phyloP scores from a whole-genome alignment of 352 stramenopile genomes.

The Globisporangium solare region DNA sequence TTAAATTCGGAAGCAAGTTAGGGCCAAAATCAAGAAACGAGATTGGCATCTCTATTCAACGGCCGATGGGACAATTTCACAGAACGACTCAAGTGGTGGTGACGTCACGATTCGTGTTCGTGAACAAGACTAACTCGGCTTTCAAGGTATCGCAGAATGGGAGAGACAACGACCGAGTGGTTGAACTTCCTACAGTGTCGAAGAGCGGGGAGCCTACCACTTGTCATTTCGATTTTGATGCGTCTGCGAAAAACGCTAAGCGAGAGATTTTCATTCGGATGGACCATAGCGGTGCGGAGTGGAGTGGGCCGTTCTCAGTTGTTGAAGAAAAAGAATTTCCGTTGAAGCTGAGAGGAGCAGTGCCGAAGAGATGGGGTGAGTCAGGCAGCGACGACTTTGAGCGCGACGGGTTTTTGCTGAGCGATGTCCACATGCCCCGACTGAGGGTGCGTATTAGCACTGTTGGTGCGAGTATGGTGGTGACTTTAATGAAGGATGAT shows the following conservation, averaged over 20 bases:
- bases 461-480: slow-evolving; percentile 73
- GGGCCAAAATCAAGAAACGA: slow-evolving; percentile 68
- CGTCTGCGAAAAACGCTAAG: slow-evolving; percentile 37
- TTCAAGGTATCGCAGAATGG: slow-evolving; percentile 78
- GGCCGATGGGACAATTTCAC: slow-evolving; percentile 82
- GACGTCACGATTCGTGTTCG: slow-evolving; percentile 81
- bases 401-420: slow-evolving; percentile 37
- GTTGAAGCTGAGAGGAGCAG: slow-evolving; percentile 61
- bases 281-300: slow-evolving; percentile 66
- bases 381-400: slow-evolving; percentile 28
- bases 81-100: slow-evolving; percentile 84
- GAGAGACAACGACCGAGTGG: slow-evolving; percentile 51
- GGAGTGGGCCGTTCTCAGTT: slow-evolving; percentile 77
- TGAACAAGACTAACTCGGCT: slow-evolving; percentile 72
- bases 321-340: slow-evolving; percentile 86
- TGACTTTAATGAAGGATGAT: slow-evolving; percentile 71
- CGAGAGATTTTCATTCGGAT: slow-evolving; percentile 71
- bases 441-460: slow-evolving; percentile 75
- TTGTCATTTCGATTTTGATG: slow-evolving; percentile 73
- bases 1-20: slow-evolving; percentile 73
- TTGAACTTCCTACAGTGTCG: slow-evolving; percentile 44
- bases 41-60: slow-evolving; percentile 83
- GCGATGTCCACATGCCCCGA: slow-evolving; percentile 48
- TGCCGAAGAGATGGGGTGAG: slow-evolving; percentile 45
- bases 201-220: slow-evolving; percentile 31